Evolutionary conservation across 2,329 filamentous ascomycete species (phyloP).

Genomic region (Lachnellula arida): DNA sequence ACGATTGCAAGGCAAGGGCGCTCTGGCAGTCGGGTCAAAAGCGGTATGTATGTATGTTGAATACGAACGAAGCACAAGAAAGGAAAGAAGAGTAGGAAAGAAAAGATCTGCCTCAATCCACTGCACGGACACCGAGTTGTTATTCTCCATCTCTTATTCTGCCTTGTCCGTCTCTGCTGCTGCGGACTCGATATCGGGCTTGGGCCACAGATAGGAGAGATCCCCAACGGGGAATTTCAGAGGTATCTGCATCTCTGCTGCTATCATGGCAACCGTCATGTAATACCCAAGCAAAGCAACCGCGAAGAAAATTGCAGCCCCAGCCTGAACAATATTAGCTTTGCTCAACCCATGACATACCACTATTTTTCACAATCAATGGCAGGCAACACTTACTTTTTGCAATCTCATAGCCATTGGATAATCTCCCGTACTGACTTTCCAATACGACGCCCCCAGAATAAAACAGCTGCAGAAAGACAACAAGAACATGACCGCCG

Average conservation of each 20-base stretch:
- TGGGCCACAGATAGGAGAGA: slow-evolving; percentile 45
- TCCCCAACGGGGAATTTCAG: slow-evolving; percentile 47
- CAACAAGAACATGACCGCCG: slow-evolving; percentile 45
- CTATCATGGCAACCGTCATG: slow-evolving; percentile 50
- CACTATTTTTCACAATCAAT: too few species aligned
- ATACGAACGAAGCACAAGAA: too few species aligned
- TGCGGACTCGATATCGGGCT: slow-evolving; percentile 33
- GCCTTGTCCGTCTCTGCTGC: slow-evolving; percentile 21
- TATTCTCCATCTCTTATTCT: too few species aligned
- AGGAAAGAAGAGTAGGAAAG: too few species aligned
- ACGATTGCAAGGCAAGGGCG: too few species aligned
- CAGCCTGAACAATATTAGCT: slow-evolving; percentile 26
- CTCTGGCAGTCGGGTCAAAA: too few species aligned
- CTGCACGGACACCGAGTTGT: too few species aligned
- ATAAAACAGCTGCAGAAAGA: slow-evolving; percentile 43
- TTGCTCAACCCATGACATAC: background rate
- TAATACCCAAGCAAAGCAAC: slow-evolving; percentile 47
- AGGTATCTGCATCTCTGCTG: slow-evolving; percentile 47
- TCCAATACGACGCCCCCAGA: slow-evolving; percentile 46
- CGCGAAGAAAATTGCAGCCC: slow-evolving; percentile 40
- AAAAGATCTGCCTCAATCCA: too few species aligned
- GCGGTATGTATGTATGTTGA: too few species aligned
- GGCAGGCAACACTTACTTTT: slow-evolving; percentile 34
- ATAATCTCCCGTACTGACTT: slow-evolving; percentile 40
- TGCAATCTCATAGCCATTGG: slow-evolving; percentile 39